phyloP scores from a whole-genome alignment of 495 filamentous ascomycete species.

The Neurospora sp. region DNA sequence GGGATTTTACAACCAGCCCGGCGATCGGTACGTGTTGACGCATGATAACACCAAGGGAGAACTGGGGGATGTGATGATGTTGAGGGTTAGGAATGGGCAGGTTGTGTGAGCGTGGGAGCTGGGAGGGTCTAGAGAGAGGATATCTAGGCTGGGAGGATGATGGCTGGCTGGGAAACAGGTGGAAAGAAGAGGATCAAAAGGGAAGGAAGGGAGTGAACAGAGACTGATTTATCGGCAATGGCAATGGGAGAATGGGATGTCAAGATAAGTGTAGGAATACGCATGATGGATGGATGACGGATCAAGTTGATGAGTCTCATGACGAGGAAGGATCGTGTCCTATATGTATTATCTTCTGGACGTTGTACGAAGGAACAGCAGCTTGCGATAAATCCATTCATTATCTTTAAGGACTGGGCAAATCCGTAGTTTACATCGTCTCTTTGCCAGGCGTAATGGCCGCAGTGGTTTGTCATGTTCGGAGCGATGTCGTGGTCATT shows the following conservation, averaged over 20 bases:
- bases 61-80: not conserved
- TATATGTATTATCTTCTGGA: not conserved
- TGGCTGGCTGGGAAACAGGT: not conserved
- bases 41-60: not conserved
- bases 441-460: no score
- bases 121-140: no score
- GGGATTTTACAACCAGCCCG: not conserved
- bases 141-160: not conserved
- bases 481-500: not conserved
- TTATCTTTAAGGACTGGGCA: not conserved
- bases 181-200: not conserved
- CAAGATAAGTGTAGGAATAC: not conserved
- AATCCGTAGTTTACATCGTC: no score
- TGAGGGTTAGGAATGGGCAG: not conserved
- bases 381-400: not conserved
- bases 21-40: not conserved
- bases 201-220: not conserved
- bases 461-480: not conserved
- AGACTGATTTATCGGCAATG: not conserved
- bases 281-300: not conserved
- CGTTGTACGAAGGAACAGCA: not conserved
- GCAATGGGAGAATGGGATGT: not conserved
- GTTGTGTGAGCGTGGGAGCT: not conserved
- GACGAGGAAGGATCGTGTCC: not conserved
- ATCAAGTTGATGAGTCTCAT: not conserved